These are phyloP conservation scores for Stipa capillata DNA, from an alignment of 176 grass and related monocot species.

Conservation along the genomic window DNA sequence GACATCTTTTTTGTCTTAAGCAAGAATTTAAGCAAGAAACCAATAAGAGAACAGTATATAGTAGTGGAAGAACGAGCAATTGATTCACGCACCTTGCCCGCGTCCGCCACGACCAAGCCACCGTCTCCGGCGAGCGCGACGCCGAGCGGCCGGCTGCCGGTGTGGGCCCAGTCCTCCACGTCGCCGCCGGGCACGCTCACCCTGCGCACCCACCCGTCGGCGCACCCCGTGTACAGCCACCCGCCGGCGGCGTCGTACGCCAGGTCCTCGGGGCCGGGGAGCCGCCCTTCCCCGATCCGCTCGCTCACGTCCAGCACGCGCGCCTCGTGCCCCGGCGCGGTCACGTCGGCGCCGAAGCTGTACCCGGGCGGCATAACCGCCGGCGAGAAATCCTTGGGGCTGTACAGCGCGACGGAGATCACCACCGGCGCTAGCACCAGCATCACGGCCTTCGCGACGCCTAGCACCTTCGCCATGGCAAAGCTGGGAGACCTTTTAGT, in stretches of 20 bases:
- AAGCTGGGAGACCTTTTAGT: neutral
- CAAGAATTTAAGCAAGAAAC: neutral
- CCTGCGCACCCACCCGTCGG: constrained; percentile 68
- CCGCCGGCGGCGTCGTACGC: constrained; percentile 41
- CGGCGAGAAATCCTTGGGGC: constrained; percentile 39
- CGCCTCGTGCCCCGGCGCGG: constrained; percentile 27
- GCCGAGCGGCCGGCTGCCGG: constrained; percentile 65
- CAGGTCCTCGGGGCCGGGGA: constrained; percentile 70
- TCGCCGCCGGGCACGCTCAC: constrained; percentile 29
- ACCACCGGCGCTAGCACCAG: constrained; percentile 31
- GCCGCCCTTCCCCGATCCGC: constrained; percentile 56
- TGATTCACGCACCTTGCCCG: constrained; percentile 40
- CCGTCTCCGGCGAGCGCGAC: constrained; percentile 31
- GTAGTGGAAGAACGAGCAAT: neutral
- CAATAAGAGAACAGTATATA: neutral
- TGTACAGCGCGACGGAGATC: constrained; percentile 33
- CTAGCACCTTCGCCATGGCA: constrained; percentile 2
- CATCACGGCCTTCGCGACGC: constrained; percentile 12
- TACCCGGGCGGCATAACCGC: constrained; percentile 43
- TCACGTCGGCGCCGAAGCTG: constrained; percentile 20
- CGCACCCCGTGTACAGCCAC: constrained; percentile 63
- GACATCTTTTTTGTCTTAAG: neutral
- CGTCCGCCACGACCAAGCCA: constrained; percentile 52
- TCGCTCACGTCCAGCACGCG: constrained; percentile 30
- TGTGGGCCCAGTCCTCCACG: constrained; percentile 60